Percentiles rank a stretch among this genome's conserved stretches.
Evolutionary conservation across 768 basidiomycete species (phyloP).

Genomic region (Mycena epipterygia): DNA sequence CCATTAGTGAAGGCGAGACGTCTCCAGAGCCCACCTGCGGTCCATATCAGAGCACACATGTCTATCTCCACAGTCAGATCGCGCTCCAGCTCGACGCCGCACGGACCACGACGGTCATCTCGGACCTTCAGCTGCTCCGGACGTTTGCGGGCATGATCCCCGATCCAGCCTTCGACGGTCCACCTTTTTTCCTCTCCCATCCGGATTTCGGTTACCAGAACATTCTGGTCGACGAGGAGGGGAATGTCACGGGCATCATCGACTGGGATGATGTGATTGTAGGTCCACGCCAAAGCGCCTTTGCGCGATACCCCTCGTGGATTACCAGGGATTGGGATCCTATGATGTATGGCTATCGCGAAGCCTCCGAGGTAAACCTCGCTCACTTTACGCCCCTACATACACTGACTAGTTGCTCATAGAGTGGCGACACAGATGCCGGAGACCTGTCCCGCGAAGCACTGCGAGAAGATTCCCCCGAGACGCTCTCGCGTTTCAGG

Average conservation of each 20-base stretch:
- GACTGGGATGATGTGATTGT: slow-evolving; percentile 43
- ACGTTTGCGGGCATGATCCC: slow-evolving; percentile 32
- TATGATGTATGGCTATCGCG: slow-evolving; percentile 32
- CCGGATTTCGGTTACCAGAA: slow-evolving; percentile 46
- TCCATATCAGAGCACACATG: slow-evolving; percentile 23
- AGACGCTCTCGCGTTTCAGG: slow-evolving; percentile 18
- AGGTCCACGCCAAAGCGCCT: slow-evolving; percentile 37
- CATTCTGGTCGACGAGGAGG: slow-evolving; percentile 41
- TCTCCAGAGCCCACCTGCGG: not conserved
- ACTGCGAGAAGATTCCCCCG: slow-evolving; percentile 10
- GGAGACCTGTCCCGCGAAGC: slow-evolving; percentile 9
- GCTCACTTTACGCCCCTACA: not conserved
- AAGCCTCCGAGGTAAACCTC: not conserved
- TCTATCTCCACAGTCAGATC: slow-evolving; percentile 13
- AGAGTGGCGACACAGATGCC: not conserved
- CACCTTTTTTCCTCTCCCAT: slow-evolving; percentile 40
- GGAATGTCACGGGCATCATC: slow-evolving; percentile 41
- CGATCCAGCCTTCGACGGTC: slow-evolving; percentile 37
- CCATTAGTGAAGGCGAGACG: slow-evolving; percentile 9
- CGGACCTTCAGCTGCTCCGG: slow-evolving; percentile 13
- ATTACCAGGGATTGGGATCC: slow-evolving; percentile 45
- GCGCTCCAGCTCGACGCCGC: not conserved
- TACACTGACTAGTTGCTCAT: not conserved
- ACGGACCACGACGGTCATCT: slow-evolving; percentile 10
- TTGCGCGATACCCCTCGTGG: slow-evolving; percentile 44